Conservation (phyloP, 2,329 filamentous ascomycete genomes). For the Onygena corvina region DNA sequence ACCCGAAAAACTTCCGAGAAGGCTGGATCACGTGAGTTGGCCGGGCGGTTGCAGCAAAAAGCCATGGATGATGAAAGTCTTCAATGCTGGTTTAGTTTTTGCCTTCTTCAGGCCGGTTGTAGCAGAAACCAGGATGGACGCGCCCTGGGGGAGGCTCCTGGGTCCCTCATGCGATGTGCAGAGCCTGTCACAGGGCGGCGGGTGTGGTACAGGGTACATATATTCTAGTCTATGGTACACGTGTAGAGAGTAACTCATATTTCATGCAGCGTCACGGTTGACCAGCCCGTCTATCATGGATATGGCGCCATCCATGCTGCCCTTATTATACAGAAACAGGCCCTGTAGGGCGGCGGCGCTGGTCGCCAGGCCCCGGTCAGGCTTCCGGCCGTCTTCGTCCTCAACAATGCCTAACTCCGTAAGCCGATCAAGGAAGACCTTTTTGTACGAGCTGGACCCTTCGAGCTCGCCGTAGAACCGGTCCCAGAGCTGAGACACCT, state of each 20-base stretch:
- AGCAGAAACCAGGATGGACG: too few relatives aligned
- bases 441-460: constrained; percentile 46
- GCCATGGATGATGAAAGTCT: too few relatives aligned
- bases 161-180: constrained; percentile 3
- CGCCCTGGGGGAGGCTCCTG: too few relatives aligned
- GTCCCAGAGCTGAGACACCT: constrained; percentile 82
- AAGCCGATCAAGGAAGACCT: constrained; percentile 59
- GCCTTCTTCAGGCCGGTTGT: constrained; percentile 6
- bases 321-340: constrained; percentile 90
- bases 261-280: constrained; percentile 3
- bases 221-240: constrained; percentile 7
- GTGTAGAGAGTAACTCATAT: not conserved
- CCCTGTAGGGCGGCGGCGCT: constrained; percentile 91
- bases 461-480: constrained; percentile 86
- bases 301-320: constrained; percentile 76
- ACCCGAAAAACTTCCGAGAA: not conserved
- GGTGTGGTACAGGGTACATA: not conserved
- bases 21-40: not conserved
- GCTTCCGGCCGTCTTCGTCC: constrained; percentile 39
- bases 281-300: constrained; percentile 51
- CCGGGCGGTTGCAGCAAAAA: not conserved
- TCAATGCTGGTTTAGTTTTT: not conserved
- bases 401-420: constrained; percentile 59
- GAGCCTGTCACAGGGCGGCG: not conserved
- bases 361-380: constrained; percentile 42